These are phyloP conservation scores for Lactarius hatsudake DNA, from an alignment of 768 basidiomycete genomes.

Conservation along the genomic window DNA sequence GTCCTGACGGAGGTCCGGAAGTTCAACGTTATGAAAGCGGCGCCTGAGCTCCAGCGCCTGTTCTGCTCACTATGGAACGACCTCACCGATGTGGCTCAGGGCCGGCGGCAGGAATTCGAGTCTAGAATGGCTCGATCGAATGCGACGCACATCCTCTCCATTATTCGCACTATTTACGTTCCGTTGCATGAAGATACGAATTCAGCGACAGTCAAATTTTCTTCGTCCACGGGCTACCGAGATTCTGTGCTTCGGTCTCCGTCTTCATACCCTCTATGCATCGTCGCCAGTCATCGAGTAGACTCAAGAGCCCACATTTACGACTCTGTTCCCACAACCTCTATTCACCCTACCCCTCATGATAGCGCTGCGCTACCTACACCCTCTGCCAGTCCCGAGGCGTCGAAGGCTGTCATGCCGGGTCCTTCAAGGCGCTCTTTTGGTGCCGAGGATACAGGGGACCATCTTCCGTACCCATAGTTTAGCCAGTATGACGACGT, in stretches of 20 bases:
- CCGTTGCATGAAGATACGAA: neutral
- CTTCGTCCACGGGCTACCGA: neutral
- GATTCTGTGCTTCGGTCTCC: neutral
- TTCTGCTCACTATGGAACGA: slow-evolving; percentile 18
- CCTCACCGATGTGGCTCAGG: neutral
- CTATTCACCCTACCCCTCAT: no score
- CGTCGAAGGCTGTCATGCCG: no score
- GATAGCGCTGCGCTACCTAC: no score
- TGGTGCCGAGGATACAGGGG: no score
- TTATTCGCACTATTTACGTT: neutral
- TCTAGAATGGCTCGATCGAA: neutral
- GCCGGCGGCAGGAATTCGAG: neutral
- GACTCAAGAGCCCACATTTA: no score
- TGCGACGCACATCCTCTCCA: neutral
- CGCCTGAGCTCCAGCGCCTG: neutral
- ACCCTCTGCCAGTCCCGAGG: no score
- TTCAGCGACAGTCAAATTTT: neutral
- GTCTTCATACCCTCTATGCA: neutral
- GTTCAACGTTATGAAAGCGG: neutral
- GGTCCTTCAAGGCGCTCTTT: no score
- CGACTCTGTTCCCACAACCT: no score
- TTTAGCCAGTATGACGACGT: no score
- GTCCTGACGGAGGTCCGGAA: neutral
- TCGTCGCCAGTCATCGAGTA: neutral
- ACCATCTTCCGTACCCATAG: no score